Conservation (phyloP, 108 stramenopile genomes). For the Poteriospumella lacustris region DNA sequence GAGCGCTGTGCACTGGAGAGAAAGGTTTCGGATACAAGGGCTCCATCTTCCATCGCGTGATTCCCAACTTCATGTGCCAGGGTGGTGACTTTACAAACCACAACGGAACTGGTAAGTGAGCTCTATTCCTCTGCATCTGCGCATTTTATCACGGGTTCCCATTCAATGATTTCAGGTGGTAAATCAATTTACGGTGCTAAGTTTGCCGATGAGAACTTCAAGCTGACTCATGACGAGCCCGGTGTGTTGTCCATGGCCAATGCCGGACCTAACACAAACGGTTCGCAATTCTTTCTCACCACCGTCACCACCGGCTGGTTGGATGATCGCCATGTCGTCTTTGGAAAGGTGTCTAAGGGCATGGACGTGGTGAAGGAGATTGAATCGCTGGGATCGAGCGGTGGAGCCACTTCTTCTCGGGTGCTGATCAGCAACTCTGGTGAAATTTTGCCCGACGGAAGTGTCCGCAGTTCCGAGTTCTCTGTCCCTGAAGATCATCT, state of each 20-base stretch:
- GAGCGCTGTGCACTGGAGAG: conserved; percentile 81
- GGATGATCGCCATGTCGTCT: conserved; percentile 90
- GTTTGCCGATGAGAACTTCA: conserved; percentile 91
- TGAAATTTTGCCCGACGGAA: no score
- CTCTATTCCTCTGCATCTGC: no score
- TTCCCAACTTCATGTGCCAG: conserved; percentile 82
- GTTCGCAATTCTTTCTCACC: conserved; percentile 85
- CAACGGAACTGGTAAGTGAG: conserved; percentile 17
- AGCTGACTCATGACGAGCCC: conserved; percentile 68
- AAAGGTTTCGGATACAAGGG: conserved; percentile 87
- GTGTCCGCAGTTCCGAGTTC: no score
- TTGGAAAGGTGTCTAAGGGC: conserved; percentile 78
- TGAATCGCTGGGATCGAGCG: conserved; percentile 77
- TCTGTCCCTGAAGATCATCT: no score
- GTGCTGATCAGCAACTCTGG: conserved; percentile 72
- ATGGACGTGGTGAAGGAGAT: conserved; percentile 84
- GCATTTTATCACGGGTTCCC: no score
- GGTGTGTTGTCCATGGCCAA: conserved; percentile 87
- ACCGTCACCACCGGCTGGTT: conserved; percentile 87
- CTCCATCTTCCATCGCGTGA: conserved; percentile 86
- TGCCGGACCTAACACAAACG: conserved; percentile 89
- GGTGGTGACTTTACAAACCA: background rate
- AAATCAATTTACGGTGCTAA: conserved; percentile 45
- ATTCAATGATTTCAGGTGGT: background rate
- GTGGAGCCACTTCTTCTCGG: conserved; percentile 70